Percentiles rank a stretch among this genome's conserved stretches.
These are phyloP conservation scores for Aureobasidium sp. DNA, from an alignment of 2,329 filamentous ascomycete genomes.

Conservation along the genomic window DNA sequence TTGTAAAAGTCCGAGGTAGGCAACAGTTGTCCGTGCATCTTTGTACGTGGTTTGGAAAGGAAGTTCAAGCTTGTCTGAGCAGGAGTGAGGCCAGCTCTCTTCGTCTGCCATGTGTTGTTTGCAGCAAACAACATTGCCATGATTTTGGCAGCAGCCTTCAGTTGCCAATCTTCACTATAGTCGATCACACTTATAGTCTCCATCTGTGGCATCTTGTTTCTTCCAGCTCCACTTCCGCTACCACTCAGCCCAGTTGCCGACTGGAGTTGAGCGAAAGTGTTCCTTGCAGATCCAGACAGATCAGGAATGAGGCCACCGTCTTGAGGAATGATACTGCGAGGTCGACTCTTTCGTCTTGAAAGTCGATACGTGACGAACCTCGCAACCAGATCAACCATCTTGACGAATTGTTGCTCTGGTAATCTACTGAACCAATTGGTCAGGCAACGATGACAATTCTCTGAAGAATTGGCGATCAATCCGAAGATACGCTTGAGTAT, in stretches of 20 bases:
- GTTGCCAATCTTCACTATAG: constrained; percentile 83
- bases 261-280: constrained; percentile 61
- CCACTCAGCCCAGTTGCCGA: constrained; percentile 58
- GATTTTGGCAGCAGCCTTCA: constrained; percentile 69
- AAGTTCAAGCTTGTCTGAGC: constrained; percentile 14
- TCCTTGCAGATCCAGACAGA: constrained; percentile 56
- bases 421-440: constrained; percentile 71
- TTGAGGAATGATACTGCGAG: constrained; percentile 52
- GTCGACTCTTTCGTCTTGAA: constrained; percentile 60
- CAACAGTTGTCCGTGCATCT: constrained; percentile 56
- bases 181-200: constrained; percentile 48
- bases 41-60: constrained; percentile 34
- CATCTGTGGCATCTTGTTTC: constrained; percentile 42
- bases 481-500: constrained; percentile 81
- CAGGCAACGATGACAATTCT: constrained; percentile 67
- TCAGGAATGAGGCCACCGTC: constrained; percentile 64
- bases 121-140: constrained; percentile 76
- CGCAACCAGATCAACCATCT: constrained; percentile 66
- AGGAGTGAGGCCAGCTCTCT: constrained; percentile 3
- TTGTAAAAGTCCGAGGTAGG: constrained; percentile 84
- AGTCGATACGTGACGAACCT: constrained; percentile 77
- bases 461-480: constrained; percentile 65
- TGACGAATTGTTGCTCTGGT: constrained; percentile 58
- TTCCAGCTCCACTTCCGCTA: constrained; percentile 33
- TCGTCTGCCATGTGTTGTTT: constrained; percentile 50